phyloP scores from a whole-genome alignment of 345 rosid species.

The Eucalyptus tenuipes region DNA sequence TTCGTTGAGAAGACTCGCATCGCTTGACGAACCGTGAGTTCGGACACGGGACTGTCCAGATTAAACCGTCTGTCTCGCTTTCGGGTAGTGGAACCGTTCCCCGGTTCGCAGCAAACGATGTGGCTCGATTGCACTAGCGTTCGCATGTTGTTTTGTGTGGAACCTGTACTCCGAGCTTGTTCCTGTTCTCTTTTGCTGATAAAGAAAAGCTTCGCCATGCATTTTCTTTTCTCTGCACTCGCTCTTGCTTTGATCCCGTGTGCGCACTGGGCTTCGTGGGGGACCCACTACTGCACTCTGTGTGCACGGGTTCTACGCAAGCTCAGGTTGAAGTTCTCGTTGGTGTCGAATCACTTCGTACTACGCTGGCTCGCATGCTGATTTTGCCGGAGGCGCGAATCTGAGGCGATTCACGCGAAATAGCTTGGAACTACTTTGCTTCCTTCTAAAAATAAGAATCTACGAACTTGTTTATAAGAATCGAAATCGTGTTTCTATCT shows the following conservation, averaged over 20 bases:
- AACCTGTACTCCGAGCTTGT: background rate
- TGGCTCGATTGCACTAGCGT: background rate
- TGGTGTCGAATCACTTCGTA: background rate
- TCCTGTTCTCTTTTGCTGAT: background rate
- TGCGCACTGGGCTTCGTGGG: background rate
- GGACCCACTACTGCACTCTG: background rate
- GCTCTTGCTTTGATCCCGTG: background rate
- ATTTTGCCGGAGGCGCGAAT: background rate
- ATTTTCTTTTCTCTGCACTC: background rate
- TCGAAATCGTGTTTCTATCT: background rate
- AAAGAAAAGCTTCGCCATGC: background rate
- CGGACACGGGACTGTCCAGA: background rate
- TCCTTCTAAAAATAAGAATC: background rate
- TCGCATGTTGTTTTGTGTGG: background rate
- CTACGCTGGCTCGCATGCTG: background rate
- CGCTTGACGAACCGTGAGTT: background rate
- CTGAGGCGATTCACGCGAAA: background rate
- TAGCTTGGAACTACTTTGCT: background rate
- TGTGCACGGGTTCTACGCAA: background rate
- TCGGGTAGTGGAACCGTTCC: background rate
- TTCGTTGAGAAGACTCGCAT: background rate
- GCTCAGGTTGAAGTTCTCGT: background rate
- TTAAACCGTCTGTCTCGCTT: background rate
- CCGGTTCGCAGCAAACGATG: background rate
- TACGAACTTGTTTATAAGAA: background rate